Conservation (phyloP, 202 grass and related monocot species). For the Bolboschoenoplectus hybrid region DNA sequence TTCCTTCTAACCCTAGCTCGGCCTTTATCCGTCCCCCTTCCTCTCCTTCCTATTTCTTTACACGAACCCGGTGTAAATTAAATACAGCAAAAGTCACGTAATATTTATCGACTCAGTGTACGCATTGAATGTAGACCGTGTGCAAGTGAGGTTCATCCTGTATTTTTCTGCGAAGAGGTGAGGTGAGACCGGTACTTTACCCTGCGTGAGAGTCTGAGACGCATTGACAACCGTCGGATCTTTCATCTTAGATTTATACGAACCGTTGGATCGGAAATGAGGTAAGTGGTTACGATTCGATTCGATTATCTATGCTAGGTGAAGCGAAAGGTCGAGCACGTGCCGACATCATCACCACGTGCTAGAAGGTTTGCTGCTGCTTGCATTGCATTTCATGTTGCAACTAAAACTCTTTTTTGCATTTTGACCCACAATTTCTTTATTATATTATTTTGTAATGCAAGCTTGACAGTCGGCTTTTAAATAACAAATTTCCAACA, state of each 20-base stretch:
- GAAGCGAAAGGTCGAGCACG: not conserved
- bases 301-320: not conserved
- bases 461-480: too few relatives aligned
- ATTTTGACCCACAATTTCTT: too few relatives aligned
- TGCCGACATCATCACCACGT: not conserved
- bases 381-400: too few relatives aligned
- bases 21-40: not conserved
- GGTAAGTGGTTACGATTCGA: constrained; percentile 7
- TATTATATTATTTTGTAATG: too few relatives aligned
- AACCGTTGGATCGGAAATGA: not conserved
- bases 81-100: not conserved
- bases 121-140: not conserved
- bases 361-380: not conserved
- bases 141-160: not conserved
- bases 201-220: too few relatives aligned
- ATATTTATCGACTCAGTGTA: not conserved
- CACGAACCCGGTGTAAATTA: not conserved
- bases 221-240: too few relatives aligned
- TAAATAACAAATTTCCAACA: too few relatives aligned
- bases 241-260: not conserved
- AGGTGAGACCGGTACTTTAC: too few relatives aligned
- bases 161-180: not conserved
- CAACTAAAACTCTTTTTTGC: too few relatives aligned
- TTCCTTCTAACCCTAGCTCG: not conserved
- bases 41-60: not conserved